phyloP scores from a whole-genome alignment of 1,139 yeast genomes.

The Meyerozyma carpophila region DNA sequence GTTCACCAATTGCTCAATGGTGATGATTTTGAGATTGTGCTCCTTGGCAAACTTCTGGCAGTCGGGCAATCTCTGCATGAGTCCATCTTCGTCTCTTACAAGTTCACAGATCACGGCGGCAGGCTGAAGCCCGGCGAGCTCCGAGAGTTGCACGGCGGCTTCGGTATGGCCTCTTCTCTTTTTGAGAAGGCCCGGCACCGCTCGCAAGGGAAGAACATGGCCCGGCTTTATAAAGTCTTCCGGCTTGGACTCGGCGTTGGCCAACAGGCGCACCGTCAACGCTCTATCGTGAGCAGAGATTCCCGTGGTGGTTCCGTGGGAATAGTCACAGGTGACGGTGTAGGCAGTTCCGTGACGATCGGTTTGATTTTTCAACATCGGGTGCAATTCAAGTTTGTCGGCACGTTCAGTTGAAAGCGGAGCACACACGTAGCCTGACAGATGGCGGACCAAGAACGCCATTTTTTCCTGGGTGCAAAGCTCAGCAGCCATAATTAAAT shows the following conservation, averaged over 20 bases:
- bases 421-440: constrained; percentile 91
- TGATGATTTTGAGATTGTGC: constrained; percentile 65
- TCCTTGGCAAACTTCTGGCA: constrained; percentile 65
- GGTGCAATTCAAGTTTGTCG: constrained; percentile 70
- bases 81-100: constrained; percentile 88
- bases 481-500: constrained; percentile 87
- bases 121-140: constrained; percentile 70
- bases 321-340: constrained; percentile 84
- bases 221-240: constrained; percentile 85
- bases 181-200: constrained; percentile 77
- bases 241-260: constrained; percentile 52
- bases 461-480: constrained; percentile 73
- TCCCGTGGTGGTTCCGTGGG: constrained; percentile 37
- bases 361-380: constrained; percentile 59
- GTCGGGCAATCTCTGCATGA: constrained; percentile 92
- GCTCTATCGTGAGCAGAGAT: constrained; percentile 62
- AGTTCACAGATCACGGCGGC: constrained; percentile 93
- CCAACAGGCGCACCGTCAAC: constrained; percentile 68
- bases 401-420: constrained; percentile 80
- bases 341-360: constrained; percentile 98
- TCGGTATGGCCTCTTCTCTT: constrained; percentile 96
- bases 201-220: constrained; percentile 87
- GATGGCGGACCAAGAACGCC: constrained; percentile 90
- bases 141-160: constrained; percentile 87
- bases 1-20: constrained; percentile 71